Base-by-base conservation (phyloP, 208 protist genomes). In the Leishmania aethiopica region DNA sequence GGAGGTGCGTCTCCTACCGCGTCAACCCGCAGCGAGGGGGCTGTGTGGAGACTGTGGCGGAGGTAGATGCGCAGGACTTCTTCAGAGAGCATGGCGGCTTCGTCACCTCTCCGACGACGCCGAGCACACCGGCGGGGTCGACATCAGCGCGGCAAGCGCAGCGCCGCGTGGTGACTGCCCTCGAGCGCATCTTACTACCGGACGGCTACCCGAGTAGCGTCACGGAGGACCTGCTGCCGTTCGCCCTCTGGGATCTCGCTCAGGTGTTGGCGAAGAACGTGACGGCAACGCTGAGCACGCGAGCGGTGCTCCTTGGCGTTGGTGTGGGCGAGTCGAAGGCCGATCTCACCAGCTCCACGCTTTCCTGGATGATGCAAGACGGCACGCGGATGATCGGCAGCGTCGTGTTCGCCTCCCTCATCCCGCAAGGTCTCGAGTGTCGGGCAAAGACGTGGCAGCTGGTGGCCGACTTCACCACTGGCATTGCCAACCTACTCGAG, bases 401-500 rank as follows among this genome's bases (percentile, higher is more conserved):
- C 80, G 75, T 95, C 45, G 42, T 86, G 53, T 94, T 95, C 71
- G 84, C 89, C 42, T 84, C 86, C 5, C 35, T 77, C 75, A 81
- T 90, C 55, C 80, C 78, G 0, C 72, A 85, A 53, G 67, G 79
- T 28, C 75, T 95, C 19, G 92, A 92, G 71, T 77, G 85, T 53
- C 87, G 91, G 57, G 83, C 87, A 42, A 95, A 95, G 77, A 78
- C 85, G 69, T 95, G 92, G 91, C 81, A 89, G 28, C 78, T 94
- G 35, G 78, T 92, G 17, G 89, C 92, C 19, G 91, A 93, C 79
- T 49, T 94, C 76, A 82, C 76, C n/a, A 88, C 84, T 78, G 91
- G 92, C 77, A n/a, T 89, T 6, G 91, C 84, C 6, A 42, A 79
- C 22, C 59, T 90, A 7, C 77, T 95, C 19, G 90, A 95, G 79